Conservation (phyloP, 805 yeast species). For the Ogataea siamensis region DNA sequence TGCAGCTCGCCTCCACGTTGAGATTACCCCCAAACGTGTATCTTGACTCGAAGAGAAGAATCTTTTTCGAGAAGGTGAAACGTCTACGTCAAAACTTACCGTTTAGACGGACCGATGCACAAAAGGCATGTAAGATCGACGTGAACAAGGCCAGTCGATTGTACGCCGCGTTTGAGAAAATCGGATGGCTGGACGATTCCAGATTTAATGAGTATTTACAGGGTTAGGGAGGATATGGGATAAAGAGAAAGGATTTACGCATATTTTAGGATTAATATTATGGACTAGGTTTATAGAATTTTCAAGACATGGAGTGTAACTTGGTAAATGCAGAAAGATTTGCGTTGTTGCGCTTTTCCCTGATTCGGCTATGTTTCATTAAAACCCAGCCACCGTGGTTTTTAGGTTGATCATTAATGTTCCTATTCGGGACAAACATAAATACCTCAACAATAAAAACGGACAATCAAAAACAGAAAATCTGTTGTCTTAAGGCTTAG, state of each 20-base stretch:
- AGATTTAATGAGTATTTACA: conserved; percentile 44
- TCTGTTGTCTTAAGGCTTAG: conserved; percentile 2
- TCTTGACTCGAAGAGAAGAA: conserved; percentile 73
- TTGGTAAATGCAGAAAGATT: background rate
- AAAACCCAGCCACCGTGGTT: conserved; percentile 6
- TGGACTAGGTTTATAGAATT: conserved; percentile 2
- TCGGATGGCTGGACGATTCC: conserved; percentile 85
- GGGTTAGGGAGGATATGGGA: conserved; percentile 9
- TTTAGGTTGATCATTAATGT: background rate
- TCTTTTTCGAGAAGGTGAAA: conserved; percentile 85
- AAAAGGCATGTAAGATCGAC: conserved; percentile 95
- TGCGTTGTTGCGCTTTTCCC: conserved; percentile 5
- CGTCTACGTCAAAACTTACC: conserved; percentile 68
- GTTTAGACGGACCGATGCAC: conserved; percentile 96
- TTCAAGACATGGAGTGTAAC: background rate
- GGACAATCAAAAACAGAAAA: conserved; percentile 5
- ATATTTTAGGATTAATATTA: background rate
- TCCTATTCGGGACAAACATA: conserved; percentile 3
- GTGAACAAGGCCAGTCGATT: conserved; percentile 93
- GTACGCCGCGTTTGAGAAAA: conserved; percentile 85
- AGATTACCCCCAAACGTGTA: conserved; percentile 86
- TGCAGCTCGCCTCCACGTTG: conserved; percentile 78
- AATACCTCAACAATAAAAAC: conserved; percentile 7
- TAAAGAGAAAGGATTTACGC: conserved; percentile 1
- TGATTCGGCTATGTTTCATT: background rate